A percentile compares a stretch with the other conserved stretches of the same genome.
These are phyloP conservation scores for Aspergillus calidoustus DNA, from an alignment of 2,329 filamentous ascomycete genomes.

Conservation along the genomic window DNA sequence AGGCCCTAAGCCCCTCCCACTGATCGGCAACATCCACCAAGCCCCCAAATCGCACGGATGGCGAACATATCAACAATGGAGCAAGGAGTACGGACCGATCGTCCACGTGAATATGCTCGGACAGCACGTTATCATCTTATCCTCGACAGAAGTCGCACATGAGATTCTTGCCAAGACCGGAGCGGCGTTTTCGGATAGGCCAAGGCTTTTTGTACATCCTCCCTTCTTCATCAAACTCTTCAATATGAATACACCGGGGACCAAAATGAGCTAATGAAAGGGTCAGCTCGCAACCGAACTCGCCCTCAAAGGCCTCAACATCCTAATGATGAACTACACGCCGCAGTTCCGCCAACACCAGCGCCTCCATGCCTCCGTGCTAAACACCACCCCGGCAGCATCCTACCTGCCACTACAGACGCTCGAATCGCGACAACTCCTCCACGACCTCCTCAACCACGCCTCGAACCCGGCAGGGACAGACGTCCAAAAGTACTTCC, in stretches of 20 bases:
- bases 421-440: not conserved
- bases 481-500: not conserved
- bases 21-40: not conserved
- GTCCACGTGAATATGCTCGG: conserved; percentile 4
- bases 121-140: not conserved
- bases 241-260: no score
- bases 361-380: not conserved
- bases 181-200: not conserved
- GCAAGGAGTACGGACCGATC: not conserved
- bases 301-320: not conserved
- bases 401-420: not conserved
- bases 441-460: not conserved
- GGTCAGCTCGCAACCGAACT: not conserved
- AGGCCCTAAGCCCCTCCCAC: conserved; percentile 1
- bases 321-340: not conserved
- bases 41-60: not conserved
- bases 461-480: no score
- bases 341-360: not conserved
- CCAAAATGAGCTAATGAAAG: no score
- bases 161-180: not conserved
- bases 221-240: no score
- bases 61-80: not conserved
- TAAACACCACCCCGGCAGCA: not conserved
- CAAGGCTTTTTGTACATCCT: not conserved
- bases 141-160: not conserved